Conservation (phyloP, 768 basidiomycete genomes). For the Suillus americanus region DNA sequence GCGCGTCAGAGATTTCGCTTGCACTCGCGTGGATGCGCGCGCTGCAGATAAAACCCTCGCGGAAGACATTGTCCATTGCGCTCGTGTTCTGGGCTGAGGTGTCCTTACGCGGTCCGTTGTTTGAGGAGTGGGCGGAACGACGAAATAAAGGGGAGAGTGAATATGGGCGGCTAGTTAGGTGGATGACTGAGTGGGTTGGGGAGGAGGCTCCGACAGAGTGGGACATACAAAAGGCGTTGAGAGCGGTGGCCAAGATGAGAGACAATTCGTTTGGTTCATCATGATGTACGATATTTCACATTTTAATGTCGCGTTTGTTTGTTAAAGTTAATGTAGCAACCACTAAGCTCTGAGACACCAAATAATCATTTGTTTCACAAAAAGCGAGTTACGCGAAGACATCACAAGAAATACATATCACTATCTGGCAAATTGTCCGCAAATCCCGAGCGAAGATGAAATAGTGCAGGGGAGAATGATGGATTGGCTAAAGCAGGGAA, state of each 20-base stretch:
- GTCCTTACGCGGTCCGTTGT: constrained; percentile 55
- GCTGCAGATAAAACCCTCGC: constrained; percentile 51
- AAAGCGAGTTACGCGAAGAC: neutral
- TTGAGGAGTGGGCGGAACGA: constrained; percentile 45
- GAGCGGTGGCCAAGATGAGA: constrained; percentile 28
- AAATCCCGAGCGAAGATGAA: neutral
- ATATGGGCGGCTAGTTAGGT: constrained; percentile 45
- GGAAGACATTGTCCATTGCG: constrained; percentile 55
- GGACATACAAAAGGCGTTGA: constrained; percentile 33
- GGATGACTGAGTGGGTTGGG: constrained; percentile 63
- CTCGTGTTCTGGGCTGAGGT: constrained; percentile 76
- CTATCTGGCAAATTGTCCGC: neutral
- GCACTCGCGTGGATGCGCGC: constrained; percentile 74
- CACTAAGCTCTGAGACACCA: neutral
- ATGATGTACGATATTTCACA: neutral
- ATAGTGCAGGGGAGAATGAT: neutral
- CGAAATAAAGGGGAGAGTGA: constrained; percentile 36
- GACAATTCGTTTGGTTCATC: constrained; percentile 19
- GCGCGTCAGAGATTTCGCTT: constrained; percentile 61
- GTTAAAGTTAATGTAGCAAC: neutral
- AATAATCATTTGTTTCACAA: neutral
- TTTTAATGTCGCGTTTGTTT: neutral
- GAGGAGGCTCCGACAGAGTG: constrained; percentile 42
- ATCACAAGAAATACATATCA: neutral
- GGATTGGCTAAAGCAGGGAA: neutral